These are phyloP conservation scores for Tilletia indica DNA, from an alignment of 1,284 basidiomycete genomes.

Conservation along the genomic window DNA sequence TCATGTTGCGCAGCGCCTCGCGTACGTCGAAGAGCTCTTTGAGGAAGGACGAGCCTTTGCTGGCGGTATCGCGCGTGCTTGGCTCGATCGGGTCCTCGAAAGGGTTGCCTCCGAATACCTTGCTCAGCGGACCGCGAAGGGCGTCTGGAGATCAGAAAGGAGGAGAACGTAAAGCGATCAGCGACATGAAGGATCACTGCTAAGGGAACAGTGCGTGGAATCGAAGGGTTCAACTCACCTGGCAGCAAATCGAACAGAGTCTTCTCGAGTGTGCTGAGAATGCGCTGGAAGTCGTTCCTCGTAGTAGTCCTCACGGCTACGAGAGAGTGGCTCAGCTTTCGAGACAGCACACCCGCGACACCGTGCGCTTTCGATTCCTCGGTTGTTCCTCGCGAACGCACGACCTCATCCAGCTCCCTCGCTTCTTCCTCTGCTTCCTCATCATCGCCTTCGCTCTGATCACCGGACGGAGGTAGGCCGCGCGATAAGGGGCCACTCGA, in stretches of 20 bases:
- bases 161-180: not conserved
- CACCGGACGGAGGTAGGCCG: not conserved
- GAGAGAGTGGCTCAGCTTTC: conserved; percentile 8
- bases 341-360: conserved; percentile 9
- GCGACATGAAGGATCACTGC: not conserved
- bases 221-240: not conserved
- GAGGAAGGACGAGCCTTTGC: not conserved
- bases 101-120: conserved; percentile 19
- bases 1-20: not conserved
- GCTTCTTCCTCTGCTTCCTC: conserved; percentile 15
- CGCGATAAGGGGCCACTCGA: not conserved
- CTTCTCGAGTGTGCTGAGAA: conserved; percentile 14
- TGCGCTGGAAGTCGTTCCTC: conserved; percentile 17
- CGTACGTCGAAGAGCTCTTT: conserved; percentile 18
- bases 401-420: conserved; percentile 4
- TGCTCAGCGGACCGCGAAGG: conserved; percentile 18
- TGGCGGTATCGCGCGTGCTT: not conserved
- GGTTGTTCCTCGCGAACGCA: not conserved
- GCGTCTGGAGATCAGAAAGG: conserved; percentile 9
- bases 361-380: conserved; percentile 11
- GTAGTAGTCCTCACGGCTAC: conserved; percentile 4
- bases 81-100: conserved; percentile 3
- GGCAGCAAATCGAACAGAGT: conserved; percentile 18
- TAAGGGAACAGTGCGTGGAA: no score
- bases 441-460: not conserved